A percentile compares a stretch with the other conserved stretches of the same genome.
Conservation (phyloP, 805 yeast species). For the Zygosaccharomyces siamensis region DNA sequence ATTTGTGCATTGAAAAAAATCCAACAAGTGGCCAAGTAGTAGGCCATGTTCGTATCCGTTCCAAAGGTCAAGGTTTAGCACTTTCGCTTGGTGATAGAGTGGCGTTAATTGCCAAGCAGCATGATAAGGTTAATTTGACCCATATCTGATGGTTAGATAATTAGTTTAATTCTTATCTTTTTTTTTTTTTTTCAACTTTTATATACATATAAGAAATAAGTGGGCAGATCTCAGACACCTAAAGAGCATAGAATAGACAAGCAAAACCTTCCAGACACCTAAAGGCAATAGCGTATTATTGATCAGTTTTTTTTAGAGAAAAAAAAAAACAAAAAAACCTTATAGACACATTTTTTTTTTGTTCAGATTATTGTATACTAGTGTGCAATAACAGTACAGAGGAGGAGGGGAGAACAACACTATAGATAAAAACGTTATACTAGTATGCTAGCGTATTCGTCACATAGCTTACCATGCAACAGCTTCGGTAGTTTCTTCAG, state of each 20-base stretch:
- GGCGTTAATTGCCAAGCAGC: slow-evolving; percentile 69
- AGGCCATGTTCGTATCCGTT: slow-evolving; percentile 94
- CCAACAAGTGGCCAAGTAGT: slow-evolving; percentile 62
- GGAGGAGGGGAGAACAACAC: slow-evolving; percentile 17
- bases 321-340: slow-evolving; percentile 2
- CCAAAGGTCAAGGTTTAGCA: slow-evolving; percentile 97
- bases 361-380: slow-evolving; percentile 16
- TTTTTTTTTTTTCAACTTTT: not conserved
- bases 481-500: slow-evolving; percentile 42
- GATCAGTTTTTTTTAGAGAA: not conserved
- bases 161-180: not conserved
- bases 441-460: slow-evolving; percentile 13
- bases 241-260: not conserved
- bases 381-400: slow-evolving; percentile 19
- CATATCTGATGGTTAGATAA: slow-evolving; percentile 26
- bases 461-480: slow-evolving; percentile 29
- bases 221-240: not conserved
- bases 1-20: slow-evolving; percentile 84
- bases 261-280: not conserved
- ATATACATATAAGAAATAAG: not conserved
- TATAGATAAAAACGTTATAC: slow-evolving; percentile 19
- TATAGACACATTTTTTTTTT: slow-evolving; percentile 13
- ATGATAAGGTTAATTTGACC: slow-evolving; percentile 36
- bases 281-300: not conserved
- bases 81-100: slow-evolving; percentile 91